These are phyloP conservation scores for Sporisorium exsertum DNA, from an alignment of 1,284 basidiomycete species.

Conservation along the genomic window DNA sequence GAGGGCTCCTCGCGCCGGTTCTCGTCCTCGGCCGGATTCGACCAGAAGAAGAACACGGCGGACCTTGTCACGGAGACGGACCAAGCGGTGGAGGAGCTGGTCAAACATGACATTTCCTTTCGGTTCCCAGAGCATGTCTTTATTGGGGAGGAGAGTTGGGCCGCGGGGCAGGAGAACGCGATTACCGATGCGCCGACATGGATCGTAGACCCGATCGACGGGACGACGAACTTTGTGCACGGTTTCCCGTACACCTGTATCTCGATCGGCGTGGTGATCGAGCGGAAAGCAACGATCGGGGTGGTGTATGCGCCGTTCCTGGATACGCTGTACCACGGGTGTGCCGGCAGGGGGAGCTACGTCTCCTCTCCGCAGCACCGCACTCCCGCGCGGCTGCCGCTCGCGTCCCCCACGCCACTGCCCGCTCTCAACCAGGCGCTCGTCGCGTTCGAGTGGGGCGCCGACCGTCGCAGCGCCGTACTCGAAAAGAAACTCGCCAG, in stretches of 20 bases:
- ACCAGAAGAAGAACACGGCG: slow-evolving; percentile 66
- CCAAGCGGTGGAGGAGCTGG: slow-evolving; percentile 87
- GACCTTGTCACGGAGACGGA: slow-evolving; percentile 94
- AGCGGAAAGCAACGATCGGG: slow-evolving; percentile 81
- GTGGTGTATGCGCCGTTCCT: slow-evolving; percentile 82
- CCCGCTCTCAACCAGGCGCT: slow-evolving; percentile 84
- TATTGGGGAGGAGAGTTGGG: slow-evolving; percentile 89
- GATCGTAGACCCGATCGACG: slow-evolving; percentile 87
- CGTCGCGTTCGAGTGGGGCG: slow-evolving; percentile 91
- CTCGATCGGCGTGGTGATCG: slow-evolving; percentile 88
- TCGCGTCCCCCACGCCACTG: slow-evolving; percentile 76
- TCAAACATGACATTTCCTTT: slow-evolving; percentile 77
- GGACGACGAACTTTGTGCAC: slow-evolving; percentile 94
- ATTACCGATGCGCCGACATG: slow-evolving; percentile 89
- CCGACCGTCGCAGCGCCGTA: slow-evolving; percentile 76
- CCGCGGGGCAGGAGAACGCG: slow-evolving; percentile 77
- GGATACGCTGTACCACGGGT: slow-evolving; percentile 80
- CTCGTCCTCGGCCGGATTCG: slow-evolving; percentile 33
- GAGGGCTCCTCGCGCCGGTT: slow-evolving; percentile 71
- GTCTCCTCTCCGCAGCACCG: slow-evolving; percentile 72
- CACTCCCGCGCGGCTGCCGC: slow-evolving; percentile 74
- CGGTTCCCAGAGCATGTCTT: slow-evolving; percentile 84
- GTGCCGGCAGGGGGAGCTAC: slow-evolving; percentile 83
- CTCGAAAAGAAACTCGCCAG: slow-evolving; percentile 76
- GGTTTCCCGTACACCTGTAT: slow-evolving; percentile 82